Base-by-base conservation (phyloP, 306 rosid species). In the Cicer judaicum region DNA sequence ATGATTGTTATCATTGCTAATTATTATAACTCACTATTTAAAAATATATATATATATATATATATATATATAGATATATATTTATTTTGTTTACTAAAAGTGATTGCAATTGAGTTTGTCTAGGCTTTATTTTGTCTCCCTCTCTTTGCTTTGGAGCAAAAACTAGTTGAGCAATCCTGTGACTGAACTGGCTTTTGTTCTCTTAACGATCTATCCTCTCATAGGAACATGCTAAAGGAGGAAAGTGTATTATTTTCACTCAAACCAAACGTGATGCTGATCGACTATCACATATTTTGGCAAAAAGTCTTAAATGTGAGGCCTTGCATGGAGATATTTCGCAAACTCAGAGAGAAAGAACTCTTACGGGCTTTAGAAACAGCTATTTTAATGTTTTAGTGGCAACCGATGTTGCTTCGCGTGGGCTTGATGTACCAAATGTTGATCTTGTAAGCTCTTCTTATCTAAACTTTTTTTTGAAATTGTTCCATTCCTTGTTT, bases 241-340 rank as follows among this genome's bases (percentile, higher is more conserved):
- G 99, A 64, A 95, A 95, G 78, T 86, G 89, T 74, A 95, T 95
- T 70, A 91, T 95, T 78, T 95, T 95, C 88, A 95, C 99, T 70
- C 99, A 95, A 84, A 95, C 99, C 43, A 95, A 95, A 74, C 97
- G 99, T 64, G 99, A 95, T 77, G 98, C 99, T 34, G 99, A 95
- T 88, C 85, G 97, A 41, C 84, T 95, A 83, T 82, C 99, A 52
- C 73, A 85, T 89, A 83, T 86, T 50, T 81, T 92, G 98, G 74
- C 75, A 62, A 92, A 53, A 78, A 88, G 71, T 68, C 63, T 82
- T 66, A 81, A 44, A 60, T 95, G 99, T 60, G 95, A 95, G 88
- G 93, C 99, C 54, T 86, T 95, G 89, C 99, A 95, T 83, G 99
- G 99, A 70, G 99, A 92, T 81, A 95, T 95, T 70, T 84, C 98